A percentile compares a stretch with the other conserved stretches of the same genome.
Evolutionary conservation across 805 yeast genomes (phyloP).

Genomic region (Spathaspora gorwiae): DNA sequence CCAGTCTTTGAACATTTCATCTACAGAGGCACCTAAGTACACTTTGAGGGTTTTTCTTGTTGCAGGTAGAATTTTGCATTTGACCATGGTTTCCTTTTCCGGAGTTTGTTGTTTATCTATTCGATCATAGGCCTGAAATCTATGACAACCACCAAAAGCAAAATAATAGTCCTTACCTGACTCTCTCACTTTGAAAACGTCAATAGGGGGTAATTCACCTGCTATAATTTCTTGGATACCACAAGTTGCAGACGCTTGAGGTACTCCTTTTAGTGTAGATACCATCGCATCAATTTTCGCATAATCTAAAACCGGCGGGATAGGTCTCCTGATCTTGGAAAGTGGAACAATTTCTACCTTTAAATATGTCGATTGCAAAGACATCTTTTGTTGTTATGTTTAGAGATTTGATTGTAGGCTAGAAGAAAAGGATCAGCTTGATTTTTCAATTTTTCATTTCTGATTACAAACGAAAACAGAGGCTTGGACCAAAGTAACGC

Average conservation of each 20-base stretch:
- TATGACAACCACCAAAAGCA: conserved; percentile 88
- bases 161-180: conserved; percentile 60
- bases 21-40: conserved; percentile 69
- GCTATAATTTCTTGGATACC: conserved; percentile 42
- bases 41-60: conserved; percentile 63
- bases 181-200: conserved; percentile 65
- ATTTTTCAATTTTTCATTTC: no score
- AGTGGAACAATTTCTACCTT: conserved; percentile 61
- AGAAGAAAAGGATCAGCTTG: no score
- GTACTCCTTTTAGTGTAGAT: conserved; percentile 59
- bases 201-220: conserved; percentile 80
- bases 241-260: conserved; percentile 63
- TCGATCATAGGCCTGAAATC: conserved; percentile 81
- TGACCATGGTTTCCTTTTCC: conserved; percentile 43
- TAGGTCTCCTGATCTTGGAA: conserved; percentile 68
- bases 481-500: no score
- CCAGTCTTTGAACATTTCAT: conserved; percentile 34
- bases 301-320: conserved; percentile 76
- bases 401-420: no score
- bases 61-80: conserved; percentile 70
- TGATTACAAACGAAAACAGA: no score
- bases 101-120: conserved; percentile 29
- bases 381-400: conserved; percentile 35
- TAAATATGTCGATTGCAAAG: conserved; percentile 61
- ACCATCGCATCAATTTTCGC: conserved; percentile 77